A percentile compares a stretch with the other conserved stretches of the same genome.
Evolutionary conservation across 2,329 filamentous ascomycete genomes (phyloP).

Genomic region (Pestalotiopsis sp.): DNA sequence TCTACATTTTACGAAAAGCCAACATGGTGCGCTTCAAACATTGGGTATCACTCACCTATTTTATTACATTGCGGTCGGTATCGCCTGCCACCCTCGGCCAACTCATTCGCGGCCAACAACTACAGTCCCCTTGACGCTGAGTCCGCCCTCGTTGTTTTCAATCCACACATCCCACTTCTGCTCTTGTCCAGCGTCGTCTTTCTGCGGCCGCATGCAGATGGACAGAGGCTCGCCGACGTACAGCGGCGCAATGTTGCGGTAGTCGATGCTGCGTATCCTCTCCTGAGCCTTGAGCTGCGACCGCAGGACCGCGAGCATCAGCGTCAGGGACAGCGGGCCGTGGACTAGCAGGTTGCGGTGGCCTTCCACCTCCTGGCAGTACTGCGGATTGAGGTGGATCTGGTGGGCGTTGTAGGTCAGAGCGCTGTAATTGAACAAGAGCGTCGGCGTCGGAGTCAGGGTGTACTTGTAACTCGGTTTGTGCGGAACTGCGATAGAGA

Average conservation of each 20-base stretch:
- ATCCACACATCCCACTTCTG: slow-evolving; percentile 65
- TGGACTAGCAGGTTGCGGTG: slow-evolving; percentile 80
- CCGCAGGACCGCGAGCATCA: slow-evolving; percentile 72
- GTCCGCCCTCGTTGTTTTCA: slow-evolving; percentile 60
- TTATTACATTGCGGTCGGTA: neutral
- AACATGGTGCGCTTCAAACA: neutral
- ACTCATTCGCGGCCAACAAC: neutral
- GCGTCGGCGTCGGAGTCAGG: slow-evolving; percentile 66
- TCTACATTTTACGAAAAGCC: neutral
- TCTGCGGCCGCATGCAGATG: slow-evolving; percentile 63
- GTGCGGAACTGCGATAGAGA: slow-evolving; percentile 31
- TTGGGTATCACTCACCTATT: slow-evolving; percentile 5
- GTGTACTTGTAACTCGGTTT: slow-evolving; percentile 44
- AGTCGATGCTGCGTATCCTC: slow-evolving; percentile 63
- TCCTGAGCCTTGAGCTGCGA: slow-evolving; percentile 42
- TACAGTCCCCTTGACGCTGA: slow-evolving; percentile 64
- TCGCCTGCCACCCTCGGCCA: neutral
- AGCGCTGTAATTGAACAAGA: slow-evolving; percentile 90
- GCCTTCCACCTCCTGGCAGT: slow-evolving; percentile 72
- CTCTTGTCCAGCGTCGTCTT: slow-evolving; percentile 22
- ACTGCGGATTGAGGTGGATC: slow-evolving; percentile 81
- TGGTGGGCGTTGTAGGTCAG: slow-evolving; percentile 90
- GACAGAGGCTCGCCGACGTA: slow-evolving; percentile 73
- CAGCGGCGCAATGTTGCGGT: slow-evolving; percentile 80
- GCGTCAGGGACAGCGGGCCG: slow-evolving; percentile 77